Percentiles rank a stretch among this genome's conserved stretches.
phyloP scores from a whole-genome alignment of 805 yeast species.

The Candida alai region DNA sequence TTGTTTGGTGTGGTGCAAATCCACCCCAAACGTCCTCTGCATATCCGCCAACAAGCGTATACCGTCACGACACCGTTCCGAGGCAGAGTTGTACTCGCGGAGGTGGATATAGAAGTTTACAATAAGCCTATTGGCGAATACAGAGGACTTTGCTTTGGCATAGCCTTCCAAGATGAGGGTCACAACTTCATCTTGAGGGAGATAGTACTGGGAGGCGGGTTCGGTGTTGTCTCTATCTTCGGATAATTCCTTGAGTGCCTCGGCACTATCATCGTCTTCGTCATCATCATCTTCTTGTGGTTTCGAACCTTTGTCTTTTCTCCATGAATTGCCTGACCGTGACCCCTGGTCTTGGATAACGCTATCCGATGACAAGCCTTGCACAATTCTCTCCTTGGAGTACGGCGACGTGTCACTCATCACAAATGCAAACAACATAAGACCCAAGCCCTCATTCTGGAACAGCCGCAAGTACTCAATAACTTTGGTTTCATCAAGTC shows the following conservation, averaged over 20 bases:
- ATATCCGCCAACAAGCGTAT: conserved; percentile 50
- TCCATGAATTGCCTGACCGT: neutral
- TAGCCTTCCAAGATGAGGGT: conserved; percentile 50
- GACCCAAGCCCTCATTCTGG: conserved; percentile 58
- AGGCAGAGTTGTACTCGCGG: conserved; percentile 61
- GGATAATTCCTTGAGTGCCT: conserved; percentile 13
- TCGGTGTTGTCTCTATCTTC: conserved; percentile 6
- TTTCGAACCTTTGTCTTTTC: conserved; percentile 12
- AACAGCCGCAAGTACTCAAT: conserved; percentile 53
- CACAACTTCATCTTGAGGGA: conserved; percentile 49
- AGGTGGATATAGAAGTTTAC: conserved; percentile 56
- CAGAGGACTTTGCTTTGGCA: conserved; percentile 33
- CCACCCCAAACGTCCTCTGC: conserved; percentile 43
- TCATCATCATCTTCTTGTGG: conserved; percentile 9
- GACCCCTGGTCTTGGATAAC: neutral
- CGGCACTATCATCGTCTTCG: conserved; percentile 15
- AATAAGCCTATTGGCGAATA: conserved; percentile 64
- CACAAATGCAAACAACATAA: conserved; percentile 57
- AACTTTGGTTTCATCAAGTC: conserved; percentile 43
- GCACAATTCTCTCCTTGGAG: conserved; percentile 26
- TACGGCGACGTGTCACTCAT: conserved; percentile 69
- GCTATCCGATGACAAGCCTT: conserved; percentile 13
- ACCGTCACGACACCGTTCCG: conserved; percentile 58
- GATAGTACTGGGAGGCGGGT: conserved; percentile 8
- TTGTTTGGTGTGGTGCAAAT: conserved; percentile 48